Evolutionary conservation across 768 basidiomycete species (phyloP), one percentile per base, ranked within the genome.

Genomic region (Psilocybe sp.): DNA sequence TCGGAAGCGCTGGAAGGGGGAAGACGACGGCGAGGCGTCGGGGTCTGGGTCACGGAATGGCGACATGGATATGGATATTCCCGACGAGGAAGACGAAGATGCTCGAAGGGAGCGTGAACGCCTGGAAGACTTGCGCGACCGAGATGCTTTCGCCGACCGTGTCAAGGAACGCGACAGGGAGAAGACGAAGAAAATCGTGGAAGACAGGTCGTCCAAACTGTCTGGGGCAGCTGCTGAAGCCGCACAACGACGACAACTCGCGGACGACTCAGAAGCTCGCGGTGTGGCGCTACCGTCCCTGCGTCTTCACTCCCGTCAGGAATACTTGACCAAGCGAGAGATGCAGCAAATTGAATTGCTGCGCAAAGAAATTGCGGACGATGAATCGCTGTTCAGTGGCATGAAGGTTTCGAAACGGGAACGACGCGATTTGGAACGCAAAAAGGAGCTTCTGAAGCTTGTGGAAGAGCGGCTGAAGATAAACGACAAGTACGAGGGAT

Each of bases 301-400:
- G 6, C 84, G 97, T 37, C 75, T 89, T 50, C 90, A 87, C 59
- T 95, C 95, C 1, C 85, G 97, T 46, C 90, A 98, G 64, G 92
- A 95, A 67, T 99, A 99, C 62, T 78, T 99, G 54, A 89, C 92
- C 18, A 98, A 98, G 64, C 89, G 97, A 61, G 97, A 99, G 74
- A 74, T 89, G 33, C 97, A 99, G 68, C 92, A 94, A 66, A 87
- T 98, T 57, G 97, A 98, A 60, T 78, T 99, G 12, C 73, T 98
- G 42, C 81, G 90, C 47, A 84, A 87, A 64, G 95, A 98, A 68
- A 96, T 99, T 48, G 85, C 88, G 49, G 97, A 99, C 60, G 95
- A 98, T 53, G 90, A 95, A 68, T 81, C 85, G 1, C 76, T 98
- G 18, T 97, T 97, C 69, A 71, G 78, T 18, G 94, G 95, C 13